These are phyloP conservation scores for Lycium ferocissimum DNA, from an alignment of 257 asterid species.

Conservation along the genomic window DNA sequence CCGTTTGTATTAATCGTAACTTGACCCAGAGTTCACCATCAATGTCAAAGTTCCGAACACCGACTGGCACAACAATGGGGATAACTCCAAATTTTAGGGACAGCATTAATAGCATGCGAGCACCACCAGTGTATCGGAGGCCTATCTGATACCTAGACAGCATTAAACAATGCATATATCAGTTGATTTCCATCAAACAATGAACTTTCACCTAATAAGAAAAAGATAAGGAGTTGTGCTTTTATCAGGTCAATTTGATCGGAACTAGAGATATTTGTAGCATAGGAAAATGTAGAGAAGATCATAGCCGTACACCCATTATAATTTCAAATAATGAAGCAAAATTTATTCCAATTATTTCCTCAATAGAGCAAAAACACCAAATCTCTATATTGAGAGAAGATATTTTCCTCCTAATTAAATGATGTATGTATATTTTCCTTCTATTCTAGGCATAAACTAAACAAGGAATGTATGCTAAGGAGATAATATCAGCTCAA, in stretches of 20 bases:
- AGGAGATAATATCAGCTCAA: slow-evolving; percentile 6
- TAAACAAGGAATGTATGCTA: background rate
- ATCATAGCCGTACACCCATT: background rate
- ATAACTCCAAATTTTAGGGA: slow-evolving; percentile 80
- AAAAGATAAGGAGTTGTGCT: background rate
- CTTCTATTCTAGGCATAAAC: background rate
- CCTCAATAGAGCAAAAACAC: background rate
- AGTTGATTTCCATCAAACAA: slow-evolving; percentile 15
- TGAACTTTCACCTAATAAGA: slow-evolving; percentile 20
- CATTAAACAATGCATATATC: slow-evolving; percentile 32
- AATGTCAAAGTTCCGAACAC: slow-evolving; percentile 88
- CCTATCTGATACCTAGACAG: slow-evolving; percentile 77
- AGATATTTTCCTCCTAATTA: background rate
- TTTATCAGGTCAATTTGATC: slow-evolving; percentile 16
- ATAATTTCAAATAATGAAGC: background rate
- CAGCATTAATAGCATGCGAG: slow-evolving; percentile 88
- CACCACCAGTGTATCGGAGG: slow-evolving; percentile 68
- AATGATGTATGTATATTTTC: background rate
- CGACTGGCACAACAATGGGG: slow-evolving; percentile 90
- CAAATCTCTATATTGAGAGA: background rate
- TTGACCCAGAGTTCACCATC: slow-evolving; percentile 99
- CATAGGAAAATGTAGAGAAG: background rate
- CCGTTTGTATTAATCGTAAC: slow-evolving; percentile 81
- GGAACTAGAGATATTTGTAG: background rate
- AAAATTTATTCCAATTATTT: background rate